Evolutionary conservation across 2,329 filamentous ascomycete genomes (phyloP).

Genomic region (Colletotrichum cuscutae): DNA sequence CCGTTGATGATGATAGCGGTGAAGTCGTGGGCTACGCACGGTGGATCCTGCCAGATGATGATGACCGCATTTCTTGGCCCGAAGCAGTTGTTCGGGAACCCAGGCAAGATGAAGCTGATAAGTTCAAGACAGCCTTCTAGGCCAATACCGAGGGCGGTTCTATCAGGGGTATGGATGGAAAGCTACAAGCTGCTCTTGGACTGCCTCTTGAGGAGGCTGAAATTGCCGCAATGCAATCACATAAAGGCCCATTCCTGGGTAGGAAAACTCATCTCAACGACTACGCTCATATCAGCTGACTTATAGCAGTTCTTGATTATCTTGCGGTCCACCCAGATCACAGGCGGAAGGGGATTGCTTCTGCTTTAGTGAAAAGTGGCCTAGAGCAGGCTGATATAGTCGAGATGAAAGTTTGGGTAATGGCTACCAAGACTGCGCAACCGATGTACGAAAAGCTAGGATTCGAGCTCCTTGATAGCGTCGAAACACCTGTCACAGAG

Average conservation of each 20-base stretch:
- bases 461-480: not conserved
- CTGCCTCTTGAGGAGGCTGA: not conserved
- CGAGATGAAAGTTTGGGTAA: constrained; percentile 6
- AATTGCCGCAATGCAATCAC: not conserved
- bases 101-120: not conserved
- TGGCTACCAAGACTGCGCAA: not conserved
- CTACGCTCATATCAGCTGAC: not conserved
- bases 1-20: not conserved
- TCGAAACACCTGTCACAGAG: not conserved
- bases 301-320: not conserved
- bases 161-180: not conserved
- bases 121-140: not conserved
- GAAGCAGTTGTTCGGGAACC: constrained; percentile 2
- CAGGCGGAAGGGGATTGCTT: not conserved
- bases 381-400: not conserved
- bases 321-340: not conserved
- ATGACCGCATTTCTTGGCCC: not conserved
- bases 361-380: not conserved
- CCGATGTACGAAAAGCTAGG: constrained; percentile 12
- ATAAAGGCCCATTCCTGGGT: constrained; percentile 6
- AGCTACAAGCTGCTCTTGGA: not conserved
- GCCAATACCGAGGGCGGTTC: not conserved
- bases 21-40: constrained; percentile 8
- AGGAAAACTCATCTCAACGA: not conserved
- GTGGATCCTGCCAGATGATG: constrained; percentile 7